Percentiles rank a stretch among this genome's conserved stretches.
Conservation (phyloP, 352 stramenopile species). For the Thalassiosira pacifica region DNA sequence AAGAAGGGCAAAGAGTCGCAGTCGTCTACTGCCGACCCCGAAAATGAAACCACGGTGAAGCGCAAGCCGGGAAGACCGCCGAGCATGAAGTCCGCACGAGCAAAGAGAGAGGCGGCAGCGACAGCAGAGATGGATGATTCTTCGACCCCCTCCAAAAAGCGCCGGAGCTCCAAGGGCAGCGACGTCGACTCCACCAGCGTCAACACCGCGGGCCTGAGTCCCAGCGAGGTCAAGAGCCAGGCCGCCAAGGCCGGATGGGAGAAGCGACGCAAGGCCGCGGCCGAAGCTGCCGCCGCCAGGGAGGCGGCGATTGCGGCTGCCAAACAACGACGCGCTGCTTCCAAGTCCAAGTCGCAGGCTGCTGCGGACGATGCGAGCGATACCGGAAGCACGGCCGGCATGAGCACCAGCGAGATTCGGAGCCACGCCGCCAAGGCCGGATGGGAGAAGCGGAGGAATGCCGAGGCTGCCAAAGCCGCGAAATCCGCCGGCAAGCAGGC, state of each 20-base stretch:
- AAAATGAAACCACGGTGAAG: slow-evolving; percentile 25
- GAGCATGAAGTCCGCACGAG: slow-evolving; percentile 19
- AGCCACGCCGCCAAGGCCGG: slow-evolving; percentile 18
- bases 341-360: neutral
- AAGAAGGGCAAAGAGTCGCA: neutral
- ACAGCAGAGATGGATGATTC: neutral
- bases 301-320: neutral
- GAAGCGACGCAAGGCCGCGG: slow-evolving; percentile 14
- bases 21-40: slow-evolving; percentile 5
- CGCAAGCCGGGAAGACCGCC: slow-evolving; percentile 14
- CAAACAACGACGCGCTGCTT: neutral
- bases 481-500: too few relatives aligned
- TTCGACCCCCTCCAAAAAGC: slow-evolving; percentile 11
- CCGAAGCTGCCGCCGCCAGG: neutral
- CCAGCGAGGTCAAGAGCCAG: slow-evolving; percentile 4
- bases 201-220: neutral
- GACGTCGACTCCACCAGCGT: neutral
- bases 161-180: slow-evolving; percentile 3
- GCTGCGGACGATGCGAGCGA: neutral
- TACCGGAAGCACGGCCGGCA: slow-evolving; percentile 2
- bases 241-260: slow-evolving; percentile 27
- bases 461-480: neutral
- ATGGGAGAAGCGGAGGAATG: slow-evolving; percentile 34
- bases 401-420: slow-evolving; percentile 2
- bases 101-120: neutral